phyloP scores from a whole-genome alignment of 345 rosid species.

The Barbarea vulgaris region DNA sequence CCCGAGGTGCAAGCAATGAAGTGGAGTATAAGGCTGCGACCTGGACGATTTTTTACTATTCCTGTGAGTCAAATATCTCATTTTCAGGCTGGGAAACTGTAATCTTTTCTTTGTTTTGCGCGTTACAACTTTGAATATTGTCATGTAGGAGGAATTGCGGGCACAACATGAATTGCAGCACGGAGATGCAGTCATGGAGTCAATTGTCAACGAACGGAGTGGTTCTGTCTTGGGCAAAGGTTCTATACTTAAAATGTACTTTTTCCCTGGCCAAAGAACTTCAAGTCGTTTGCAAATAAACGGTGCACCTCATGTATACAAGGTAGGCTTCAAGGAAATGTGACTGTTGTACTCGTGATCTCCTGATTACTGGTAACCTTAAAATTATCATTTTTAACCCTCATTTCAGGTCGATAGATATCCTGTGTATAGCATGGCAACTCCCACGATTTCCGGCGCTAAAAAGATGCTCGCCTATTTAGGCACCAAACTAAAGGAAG shows the following conservation, averaged over 20 bases:
- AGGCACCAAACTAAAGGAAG: slow-evolving; percentile 63
- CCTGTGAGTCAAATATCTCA: slow-evolving; percentile 60
- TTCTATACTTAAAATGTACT: slow-evolving; percentile 84
- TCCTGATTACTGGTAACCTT: background rate
- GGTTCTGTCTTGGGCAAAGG: slow-evolving; percentile 94
- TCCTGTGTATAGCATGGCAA: slow-evolving; percentile 97
- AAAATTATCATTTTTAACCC: background rate
- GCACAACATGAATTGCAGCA: slow-evolving; percentile 78
- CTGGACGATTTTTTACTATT: slow-evolving; percentile 84
- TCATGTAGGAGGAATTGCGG: slow-evolving; percentile 78
- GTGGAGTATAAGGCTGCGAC: slow-evolving; percentile 93
- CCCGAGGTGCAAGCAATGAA: slow-evolving; percentile 97
- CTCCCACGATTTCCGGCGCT: slow-evolving; percentile 86
- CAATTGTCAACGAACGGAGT: slow-evolving; percentile 77
- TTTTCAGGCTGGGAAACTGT: background rate
- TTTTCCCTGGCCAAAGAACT: slow-evolving; percentile 92
- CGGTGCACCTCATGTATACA: slow-evolving; percentile 89
- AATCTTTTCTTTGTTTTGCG: background rate
- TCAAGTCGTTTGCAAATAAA: slow-evolving; percentile 83
- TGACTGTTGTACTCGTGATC: slow-evolving; percentile 1
- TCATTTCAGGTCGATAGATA: slow-evolving; percentile 75
- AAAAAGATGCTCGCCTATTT: slow-evolving; percentile 85
- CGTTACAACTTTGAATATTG: slow-evolving; percentile 21
- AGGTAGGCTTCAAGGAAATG: slow-evolving; percentile 51
- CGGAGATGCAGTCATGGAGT: slow-evolving; percentile 98